Conservation (phyloP, 352 stramenopile species). For the Globisporangium perplexum region DNA sequence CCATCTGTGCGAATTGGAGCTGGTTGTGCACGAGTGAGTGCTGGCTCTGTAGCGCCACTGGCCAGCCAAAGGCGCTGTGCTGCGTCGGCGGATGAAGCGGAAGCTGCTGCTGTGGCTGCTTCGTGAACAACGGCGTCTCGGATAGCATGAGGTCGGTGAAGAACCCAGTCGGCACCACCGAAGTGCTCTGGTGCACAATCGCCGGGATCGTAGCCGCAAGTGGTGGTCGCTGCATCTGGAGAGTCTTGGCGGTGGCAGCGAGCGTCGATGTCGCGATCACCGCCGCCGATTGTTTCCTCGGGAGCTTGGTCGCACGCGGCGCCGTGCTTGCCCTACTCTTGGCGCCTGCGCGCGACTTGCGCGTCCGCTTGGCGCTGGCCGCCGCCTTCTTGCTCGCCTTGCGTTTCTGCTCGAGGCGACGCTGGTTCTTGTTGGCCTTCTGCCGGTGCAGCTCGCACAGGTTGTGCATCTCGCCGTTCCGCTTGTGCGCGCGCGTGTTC, state of each 20-base stretch:
- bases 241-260: neutral
- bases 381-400: slow-evolving; percentile 16
- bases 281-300: neutral
- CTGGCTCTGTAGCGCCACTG: neutral
- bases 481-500: slow-evolving; percentile 36
- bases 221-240: neutral
- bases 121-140: slow-evolving; percentile 2
- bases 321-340: neutral
- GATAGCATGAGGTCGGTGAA: slow-evolving; percentile 15
- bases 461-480: slow-evolving; percentile 42
- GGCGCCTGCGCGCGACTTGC: slow-evolving; percentile 5
- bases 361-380: slow-evolving; percentile 4
- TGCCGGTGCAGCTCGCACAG: slow-evolving; percentile 48
- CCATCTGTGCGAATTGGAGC: neutral
- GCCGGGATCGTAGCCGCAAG: neutral
- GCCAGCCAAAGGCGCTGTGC: neutral
- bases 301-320: neutral
- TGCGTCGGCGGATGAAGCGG: neutral
- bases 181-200: neutral
- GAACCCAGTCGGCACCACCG: slow-evolving; percentile 3
- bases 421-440: slow-evolving; percentile 49
- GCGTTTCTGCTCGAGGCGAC: slow-evolving; percentile 30
- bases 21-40: neutral
- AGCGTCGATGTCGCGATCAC: neutral
- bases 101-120: neutral